Conservation (phyloP, 139 green algal genomes). For the Haematococcus sp. region DNA sequence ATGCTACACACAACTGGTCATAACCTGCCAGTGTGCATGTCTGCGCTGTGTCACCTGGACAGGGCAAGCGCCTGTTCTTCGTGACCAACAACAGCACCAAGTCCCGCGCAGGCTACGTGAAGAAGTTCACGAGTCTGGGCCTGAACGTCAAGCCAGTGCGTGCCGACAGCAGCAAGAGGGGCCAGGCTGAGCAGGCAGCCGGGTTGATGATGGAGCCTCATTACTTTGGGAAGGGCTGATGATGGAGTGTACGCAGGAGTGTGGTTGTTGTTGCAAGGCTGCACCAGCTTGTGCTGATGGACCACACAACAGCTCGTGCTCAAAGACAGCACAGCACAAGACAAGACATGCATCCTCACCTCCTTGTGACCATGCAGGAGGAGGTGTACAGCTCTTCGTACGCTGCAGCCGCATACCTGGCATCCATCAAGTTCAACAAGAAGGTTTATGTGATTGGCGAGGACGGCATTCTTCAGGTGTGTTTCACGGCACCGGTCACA, state of each 20-base stretch:
- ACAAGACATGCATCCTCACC: too few species aligned
- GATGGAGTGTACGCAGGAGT: too few species aligned
- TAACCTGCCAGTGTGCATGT: too few species aligned
- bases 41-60: slow-evolving; percentile 2
- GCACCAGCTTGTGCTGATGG: too few species aligned
- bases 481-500: too few species aligned
- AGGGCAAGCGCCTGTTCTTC: slow-evolving; percentile 98
- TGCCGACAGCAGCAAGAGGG: too few species aligned
- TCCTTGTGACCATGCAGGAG: slow-evolving; percentile 69
- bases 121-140: slow-evolving; percentile 94
- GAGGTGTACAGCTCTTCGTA: slow-evolving; percentile 99
- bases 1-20: too few species aligned
- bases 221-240: too few species aligned
- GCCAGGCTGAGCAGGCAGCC: neutral
- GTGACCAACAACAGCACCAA: slow-evolving; percentile 99
- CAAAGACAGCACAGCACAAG: too few species aligned
- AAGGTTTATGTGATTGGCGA: slow-evolving; percentile 94
- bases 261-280: too few species aligned
- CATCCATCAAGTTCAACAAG: slow-evolving; percentile 96
- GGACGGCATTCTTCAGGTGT: slow-evolving; percentile 80
- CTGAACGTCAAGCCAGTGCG: slow-evolving; percentile 68
- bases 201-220: too few species aligned
- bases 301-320: too few species aligned
- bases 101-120: slow-evolving; percentile 87
- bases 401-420: slow-evolving; percentile 95